Evolutionary conservation across 169 alveolate genomes (phyloP).

Genomic region (Eimeria mitis): DNA sequence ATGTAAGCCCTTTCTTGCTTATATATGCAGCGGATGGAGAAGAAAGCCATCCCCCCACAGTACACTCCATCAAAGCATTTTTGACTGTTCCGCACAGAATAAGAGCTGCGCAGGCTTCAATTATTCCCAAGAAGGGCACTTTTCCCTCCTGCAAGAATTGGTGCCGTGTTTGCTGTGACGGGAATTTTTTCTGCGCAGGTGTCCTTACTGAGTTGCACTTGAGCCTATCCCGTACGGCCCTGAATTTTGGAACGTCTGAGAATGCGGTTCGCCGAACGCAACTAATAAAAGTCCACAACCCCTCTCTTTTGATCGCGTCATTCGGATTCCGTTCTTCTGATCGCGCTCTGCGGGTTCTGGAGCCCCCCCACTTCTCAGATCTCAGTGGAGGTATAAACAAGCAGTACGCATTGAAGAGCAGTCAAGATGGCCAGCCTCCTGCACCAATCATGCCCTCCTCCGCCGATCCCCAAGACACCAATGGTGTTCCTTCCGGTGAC

Average conservation of each 20-base stretch:
- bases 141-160: background rate
- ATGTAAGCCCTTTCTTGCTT: conserved; percentile 9
- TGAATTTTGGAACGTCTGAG: conserved; percentile 56
- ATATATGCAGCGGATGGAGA: background rate
- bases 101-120: background rate
- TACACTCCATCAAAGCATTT: background rate
- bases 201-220: conserved; percentile 64
- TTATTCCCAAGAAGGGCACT: background rate
- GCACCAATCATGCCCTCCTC: background rate
- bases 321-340: conserved; percentile 54
- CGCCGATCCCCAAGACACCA: conserved; percentile 1
- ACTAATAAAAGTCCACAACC: conserved; percentile 43
- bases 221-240: conserved; percentile 44
- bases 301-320: conserved; percentile 66
- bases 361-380: conserved; percentile 59
- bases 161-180: background rate
- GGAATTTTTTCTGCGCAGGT: conserved; percentile 37
- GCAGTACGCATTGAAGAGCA: background rate
- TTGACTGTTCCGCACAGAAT: background rate
- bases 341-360: conserved; percentile 62
- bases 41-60: background rate
- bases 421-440: background rate
- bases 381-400: background rate
- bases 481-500: background rate
- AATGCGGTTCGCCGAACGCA: conserved; percentile 32